phyloP scores from a whole-genome alignment of 2,329 filamentous ascomycete species.

The Diaporthe nobilis region DNA sequence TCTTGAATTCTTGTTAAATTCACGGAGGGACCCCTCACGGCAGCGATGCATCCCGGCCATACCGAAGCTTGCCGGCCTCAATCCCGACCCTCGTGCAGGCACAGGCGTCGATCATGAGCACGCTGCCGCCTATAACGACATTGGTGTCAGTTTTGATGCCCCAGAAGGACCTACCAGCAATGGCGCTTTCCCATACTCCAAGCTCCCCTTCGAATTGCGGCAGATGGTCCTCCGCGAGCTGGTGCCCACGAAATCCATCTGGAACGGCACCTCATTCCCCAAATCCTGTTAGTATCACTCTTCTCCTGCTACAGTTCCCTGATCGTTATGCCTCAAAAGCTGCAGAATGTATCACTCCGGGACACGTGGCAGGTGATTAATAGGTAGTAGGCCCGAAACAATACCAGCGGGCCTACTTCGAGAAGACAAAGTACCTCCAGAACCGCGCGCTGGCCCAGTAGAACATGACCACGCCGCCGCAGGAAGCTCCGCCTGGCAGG shows the following conservation, averaged over 20 bases:
- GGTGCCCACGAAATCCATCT: background rate
- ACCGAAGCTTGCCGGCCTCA: background rate
- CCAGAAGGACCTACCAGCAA: background rate
- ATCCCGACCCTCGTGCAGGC: background rate
- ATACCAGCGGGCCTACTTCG: background rate
- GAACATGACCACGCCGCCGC: background rate
- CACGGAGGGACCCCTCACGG: background rate
- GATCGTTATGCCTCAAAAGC: no score
- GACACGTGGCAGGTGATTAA: no score
- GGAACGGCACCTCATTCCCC: slow-evolving; percentile 3
- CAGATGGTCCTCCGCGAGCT: slow-evolving; percentile 13
- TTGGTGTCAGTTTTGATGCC: no score
- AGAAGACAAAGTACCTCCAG: slow-evolving; percentile 19
- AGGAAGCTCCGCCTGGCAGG: background rate
- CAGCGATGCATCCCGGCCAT: background rate
- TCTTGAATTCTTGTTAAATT: background rate
- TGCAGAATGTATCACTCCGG: no score
- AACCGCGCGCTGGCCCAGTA: slow-evolving; percentile 16
- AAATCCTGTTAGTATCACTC: background rate
- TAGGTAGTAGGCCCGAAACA: background rate
- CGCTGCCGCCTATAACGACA: no score
- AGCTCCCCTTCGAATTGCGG: background rate
- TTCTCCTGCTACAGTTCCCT: no score
- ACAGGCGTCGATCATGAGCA: background rate
- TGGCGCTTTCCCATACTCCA: background rate